A percentile compares a stretch with the other conserved stretches of the same genome.
phyloP scores from a whole-genome alignment of 1,284 basidiomycete genomes.

The Cerioporus squamosus region DNA sequence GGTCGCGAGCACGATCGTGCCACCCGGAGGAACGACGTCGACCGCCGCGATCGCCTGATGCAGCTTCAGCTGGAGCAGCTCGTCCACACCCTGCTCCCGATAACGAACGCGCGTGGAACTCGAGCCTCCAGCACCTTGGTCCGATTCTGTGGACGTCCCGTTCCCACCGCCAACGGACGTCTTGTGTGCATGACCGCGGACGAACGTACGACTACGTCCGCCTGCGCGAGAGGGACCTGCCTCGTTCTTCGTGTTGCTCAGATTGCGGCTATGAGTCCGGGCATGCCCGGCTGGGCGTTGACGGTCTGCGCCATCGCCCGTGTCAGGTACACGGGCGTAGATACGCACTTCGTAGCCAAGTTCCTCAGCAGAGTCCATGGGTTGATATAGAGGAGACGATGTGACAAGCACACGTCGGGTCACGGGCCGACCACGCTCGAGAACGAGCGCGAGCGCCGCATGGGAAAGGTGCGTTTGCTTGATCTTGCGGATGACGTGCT shows the following conservation, averaged over 20 bases:
- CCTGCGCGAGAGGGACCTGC: slow-evolving; percentile 16
- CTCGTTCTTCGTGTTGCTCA: slow-evolving; percentile 9
- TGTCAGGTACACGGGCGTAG: slow-evolving; percentile 78
- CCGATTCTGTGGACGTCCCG: slow-evolving; percentile 22
- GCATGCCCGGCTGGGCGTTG: slow-evolving; percentile 22
- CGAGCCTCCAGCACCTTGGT: slow-evolving; percentile 14
- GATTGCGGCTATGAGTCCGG: slow-evolving; percentile 12
- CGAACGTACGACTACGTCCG: slow-evolving; percentile 7
- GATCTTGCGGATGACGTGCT: slow-evolving; percentile 36
- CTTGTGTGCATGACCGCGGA: slow-evolving; percentile 27
- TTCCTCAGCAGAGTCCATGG: slow-evolving; percentile 74
- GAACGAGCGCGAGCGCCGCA: slow-evolving; percentile 68
- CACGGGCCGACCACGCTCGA: slow-evolving; percentile 74
- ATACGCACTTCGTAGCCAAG: slow-evolving; percentile 83
- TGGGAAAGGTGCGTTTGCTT: slow-evolving; percentile 60
- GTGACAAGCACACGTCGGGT: slow-evolving; percentile 77
- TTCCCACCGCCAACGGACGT: slow-evolving; percentile 24
- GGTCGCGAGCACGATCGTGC: slow-evolving; percentile 86
- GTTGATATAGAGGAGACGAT: slow-evolving; percentile 82
- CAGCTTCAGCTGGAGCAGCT: slow-evolving; percentile 85
- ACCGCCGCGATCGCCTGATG: slow-evolving; percentile 79
- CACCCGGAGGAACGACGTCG: slow-evolving; percentile 60
- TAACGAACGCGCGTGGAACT: slow-evolving; percentile 49
- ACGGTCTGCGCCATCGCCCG: slow-evolving; percentile 62
- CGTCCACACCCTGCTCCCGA: slow-evolving; percentile 87